A percentile compares a stretch with the other conserved stretches of the same genome.
Conservation (phyloP, 2,329 filamentous ascomycete species). For the Neofusicoccum cordaticola region DNA sequence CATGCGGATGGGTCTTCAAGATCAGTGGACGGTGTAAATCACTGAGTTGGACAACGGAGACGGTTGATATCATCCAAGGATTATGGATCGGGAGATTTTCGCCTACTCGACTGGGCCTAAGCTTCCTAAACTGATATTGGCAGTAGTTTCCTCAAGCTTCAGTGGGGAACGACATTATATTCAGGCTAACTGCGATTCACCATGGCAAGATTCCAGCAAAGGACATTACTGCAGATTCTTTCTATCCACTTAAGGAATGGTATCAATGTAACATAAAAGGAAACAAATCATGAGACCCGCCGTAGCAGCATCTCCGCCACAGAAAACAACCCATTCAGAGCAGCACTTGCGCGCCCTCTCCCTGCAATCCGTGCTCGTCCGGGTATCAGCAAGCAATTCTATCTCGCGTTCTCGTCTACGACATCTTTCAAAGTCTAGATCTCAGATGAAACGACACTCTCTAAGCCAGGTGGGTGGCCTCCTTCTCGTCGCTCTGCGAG, state of each 20-base stretch:
- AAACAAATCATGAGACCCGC: background rate
- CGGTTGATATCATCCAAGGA: too few species aligned
- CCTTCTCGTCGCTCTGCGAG: slow-evolving; percentile 2
- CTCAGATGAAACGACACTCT: background rate
- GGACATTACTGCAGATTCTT: background rate
- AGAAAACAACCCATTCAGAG: background rate
- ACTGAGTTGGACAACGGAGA: too few species aligned
- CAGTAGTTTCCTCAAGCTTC: too few species aligned
- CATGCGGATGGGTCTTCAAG: too few species aligned
- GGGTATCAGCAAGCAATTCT: background rate
- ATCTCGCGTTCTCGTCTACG: background rate
- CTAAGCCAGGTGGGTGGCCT: background rate
- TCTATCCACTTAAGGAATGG: background rate
- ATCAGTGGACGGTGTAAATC: too few species aligned
- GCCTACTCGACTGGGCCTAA: too few species aligned
- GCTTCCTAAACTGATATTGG: too few species aligned
- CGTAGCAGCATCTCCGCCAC: background rate
- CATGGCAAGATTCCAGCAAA: too few species aligned
- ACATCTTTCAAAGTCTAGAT: background rate
- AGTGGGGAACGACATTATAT: too few species aligned
- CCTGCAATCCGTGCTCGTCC: background rate
- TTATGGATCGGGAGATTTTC: too few species aligned
- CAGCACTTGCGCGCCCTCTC: background rate
- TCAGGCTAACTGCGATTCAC: too few species aligned
- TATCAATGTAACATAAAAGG: background rate